A percentile compares a stretch with the other conserved stretches of the same genome.
These are phyloP conservation scores for Carex myosuroides DNA, from an alignment of 176 grass and related monocot genomes.

Conservation along the genomic window DNA sequence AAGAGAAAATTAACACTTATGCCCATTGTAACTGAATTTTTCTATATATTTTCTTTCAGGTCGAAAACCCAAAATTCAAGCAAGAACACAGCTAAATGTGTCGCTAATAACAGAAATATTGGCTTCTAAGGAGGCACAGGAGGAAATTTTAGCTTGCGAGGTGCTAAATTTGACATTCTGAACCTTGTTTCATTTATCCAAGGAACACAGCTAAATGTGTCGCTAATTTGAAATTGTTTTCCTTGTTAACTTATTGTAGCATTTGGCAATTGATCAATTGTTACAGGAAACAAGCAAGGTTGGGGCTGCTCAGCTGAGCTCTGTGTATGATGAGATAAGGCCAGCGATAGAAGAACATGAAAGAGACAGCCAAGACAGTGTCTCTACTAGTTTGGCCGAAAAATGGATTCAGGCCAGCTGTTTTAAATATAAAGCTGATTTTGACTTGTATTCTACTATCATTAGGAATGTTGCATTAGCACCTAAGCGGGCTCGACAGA, in stretches of 20 bases:
- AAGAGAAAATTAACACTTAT: not conserved
- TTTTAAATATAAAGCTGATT: conserved; percentile 84
- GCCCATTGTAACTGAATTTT: not conserved
- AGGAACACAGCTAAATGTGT: too few species aligned
- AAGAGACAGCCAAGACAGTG: conserved; percentile 85
- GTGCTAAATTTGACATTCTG: conserved; percentile 27
- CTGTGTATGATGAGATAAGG: conserved; percentile 82
- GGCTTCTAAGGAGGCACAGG: conserved; percentile 46
- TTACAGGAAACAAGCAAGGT: conserved; percentile 63
- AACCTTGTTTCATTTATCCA: conserved; percentile 3
- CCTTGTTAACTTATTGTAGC: not conserved
- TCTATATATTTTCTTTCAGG: conserved; percentile 19
- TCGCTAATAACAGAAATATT: conserved; percentile 54
- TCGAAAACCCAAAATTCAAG: conserved; percentile 54
- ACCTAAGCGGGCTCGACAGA: conserved; percentile 23
- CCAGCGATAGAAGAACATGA: conserved; percentile 89
- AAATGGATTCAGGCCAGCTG: conserved; percentile 92
- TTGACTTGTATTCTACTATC: conserved; percentile 66
- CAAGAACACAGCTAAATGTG: conserved; percentile 48
- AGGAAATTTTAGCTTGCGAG: conserved; percentile 78
- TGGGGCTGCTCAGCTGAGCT: conserved; percentile 44
- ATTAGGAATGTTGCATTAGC: conserved; percentile 57
- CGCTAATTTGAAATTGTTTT: not conserved
- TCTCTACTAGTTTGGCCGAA: conserved; percentile 76
- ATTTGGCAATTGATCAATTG: conserved; percentile 1